Evolutionary conservation across 164 flowering plant species (phyloP).

Genomic region (Nelumbo lutea): DNA sequence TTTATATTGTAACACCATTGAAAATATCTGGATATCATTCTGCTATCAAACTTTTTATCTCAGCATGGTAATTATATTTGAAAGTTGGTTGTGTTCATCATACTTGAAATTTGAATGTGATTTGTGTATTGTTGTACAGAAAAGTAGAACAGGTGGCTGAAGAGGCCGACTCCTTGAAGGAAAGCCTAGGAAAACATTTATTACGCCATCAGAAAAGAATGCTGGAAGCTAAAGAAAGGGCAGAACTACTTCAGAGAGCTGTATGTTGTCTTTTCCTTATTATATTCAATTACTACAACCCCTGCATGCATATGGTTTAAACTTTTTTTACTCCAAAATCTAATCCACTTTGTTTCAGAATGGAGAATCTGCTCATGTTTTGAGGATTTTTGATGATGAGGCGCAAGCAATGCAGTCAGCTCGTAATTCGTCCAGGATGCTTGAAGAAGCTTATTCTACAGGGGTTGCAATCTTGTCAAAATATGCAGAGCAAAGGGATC

Average conservation of each 20-base stretch:
- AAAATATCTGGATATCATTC: too few relatives aligned
- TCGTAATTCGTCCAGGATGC: constrained; percentile 63
- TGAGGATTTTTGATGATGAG: constrained; percentile 90
- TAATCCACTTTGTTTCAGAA: constrained; percentile 33
- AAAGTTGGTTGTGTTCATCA: not conserved
- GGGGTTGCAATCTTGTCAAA: constrained; percentile 82
- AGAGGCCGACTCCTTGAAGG: constrained; percentile 83
- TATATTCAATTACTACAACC: not conserved
- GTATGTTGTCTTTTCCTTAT: constrained; percentile 36
- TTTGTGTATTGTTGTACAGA: constrained; percentile 32
- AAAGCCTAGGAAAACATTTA: constrained; percentile 68
- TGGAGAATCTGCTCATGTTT: constrained; percentile 79
- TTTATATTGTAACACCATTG: too few relatives aligned
- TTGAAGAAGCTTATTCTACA: constrained; percentile 72
- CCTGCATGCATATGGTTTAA: too few relatives aligned
- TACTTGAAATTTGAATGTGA: not conserved
- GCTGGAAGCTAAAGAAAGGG: constrained; percentile 81
- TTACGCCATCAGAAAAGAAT: constrained; percentile 54
- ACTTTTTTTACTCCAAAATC: not conserved
- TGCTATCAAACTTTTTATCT: too few relatives aligned
- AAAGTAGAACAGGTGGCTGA: constrained; percentile 89
- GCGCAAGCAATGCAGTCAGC: constrained; percentile 88
- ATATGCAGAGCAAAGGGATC: constrained; percentile 86
- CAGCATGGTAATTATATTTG: not conserved
- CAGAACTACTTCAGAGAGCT: constrained; percentile 82